phyloP scores from a whole-genome alignment of 176 grass and related monocot genomes.

The Olyra latifolia region DNA sequence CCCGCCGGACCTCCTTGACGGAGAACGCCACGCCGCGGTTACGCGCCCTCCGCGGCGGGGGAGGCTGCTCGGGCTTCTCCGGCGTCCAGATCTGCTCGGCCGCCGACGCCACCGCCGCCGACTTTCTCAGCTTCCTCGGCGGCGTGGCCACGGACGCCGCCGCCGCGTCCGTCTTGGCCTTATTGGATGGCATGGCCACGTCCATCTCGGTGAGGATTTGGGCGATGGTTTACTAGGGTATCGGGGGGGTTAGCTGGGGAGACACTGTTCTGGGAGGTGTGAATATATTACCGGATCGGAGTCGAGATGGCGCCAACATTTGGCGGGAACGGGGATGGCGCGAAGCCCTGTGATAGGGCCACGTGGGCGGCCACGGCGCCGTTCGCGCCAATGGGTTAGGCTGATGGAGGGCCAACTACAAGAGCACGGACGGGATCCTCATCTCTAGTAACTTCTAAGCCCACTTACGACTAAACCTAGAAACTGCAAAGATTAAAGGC shows the following conservation, averaged over 20 bases:
- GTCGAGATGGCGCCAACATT: constrained; percentile 10
- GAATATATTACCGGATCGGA: neutral
- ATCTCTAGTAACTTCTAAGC: neutral
- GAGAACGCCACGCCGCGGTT: constrained; percentile 62
- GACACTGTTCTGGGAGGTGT: no score
- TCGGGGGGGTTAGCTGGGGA: neutral
- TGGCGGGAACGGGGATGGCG: constrained; percentile 46
- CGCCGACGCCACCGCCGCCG: no score
- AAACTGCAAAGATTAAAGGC: neutral
- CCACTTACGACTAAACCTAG: neutral
- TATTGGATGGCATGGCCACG: constrained; percentile 26
- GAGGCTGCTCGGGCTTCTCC: constrained; percentile 28
- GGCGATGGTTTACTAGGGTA: neutral
- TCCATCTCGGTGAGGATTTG: neutral
- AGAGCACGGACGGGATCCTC: neutral
- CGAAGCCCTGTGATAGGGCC: constrained; percentile 22
- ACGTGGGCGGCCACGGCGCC: neutral
- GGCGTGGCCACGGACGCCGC: no score
- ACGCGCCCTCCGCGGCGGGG: constrained; percentile 15
- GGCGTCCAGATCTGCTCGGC: constrained; percentile 33
- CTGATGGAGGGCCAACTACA: neutral
- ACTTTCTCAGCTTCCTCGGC: no score
- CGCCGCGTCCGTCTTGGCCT: neutral
- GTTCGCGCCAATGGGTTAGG: neutral
- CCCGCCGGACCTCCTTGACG: constrained; percentile 50